Base-by-base conservation (phyloP, 139 green algal genomes). In the Chlamydomonas sphaeroides region DNA sequence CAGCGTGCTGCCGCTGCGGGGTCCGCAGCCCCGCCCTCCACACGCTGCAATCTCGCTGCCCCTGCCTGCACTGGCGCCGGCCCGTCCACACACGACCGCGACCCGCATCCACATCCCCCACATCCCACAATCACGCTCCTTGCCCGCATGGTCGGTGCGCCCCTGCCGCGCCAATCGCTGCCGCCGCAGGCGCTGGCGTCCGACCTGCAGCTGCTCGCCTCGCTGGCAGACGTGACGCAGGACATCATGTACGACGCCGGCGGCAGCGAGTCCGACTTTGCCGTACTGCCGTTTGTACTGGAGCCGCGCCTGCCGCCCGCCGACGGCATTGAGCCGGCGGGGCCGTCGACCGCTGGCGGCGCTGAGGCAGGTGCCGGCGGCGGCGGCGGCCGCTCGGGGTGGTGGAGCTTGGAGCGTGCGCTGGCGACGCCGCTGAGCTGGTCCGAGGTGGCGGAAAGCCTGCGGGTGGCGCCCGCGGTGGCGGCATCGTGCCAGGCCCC, bases 251-350 rank as follows among this genome's bases (percentile, higher is more conserved):
- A 73, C 75, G 33, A 38, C 75, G 62, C 62, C 0, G 25, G 33
- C n/a, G 59, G 75, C 61, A 73, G 61, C 75, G 75, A 82, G 42
- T 73, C 62, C 21, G 75, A 82, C 23, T 82, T 39, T 30, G 65
- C 36, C 2, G 42, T 82, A 15, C 7, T 82, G 20, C 75, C 75
- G 6, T 51, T 82, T 32, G 53, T 82, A 20, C 75, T 82, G 36
- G 75, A 82, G 75, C 75, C 75, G 17, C 56, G 36, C 1, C 71
- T 39, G 5, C 45, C 35, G 2, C 26, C n/a, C 15, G 39, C 38
- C 18, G n/a, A n/a, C n/a, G n/a, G n/a, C n/a, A n/a, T n/a, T n/a
- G n/a, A n/a, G n/a, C n/a, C n/a, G n/a, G n/a, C n/a, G n/a, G n/a
- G n/a, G n/a, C n/a, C n/a, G n/a, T n/a, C n/a, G n/a, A n/a, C n/a